Conservation (phyloP, 2,329 filamentous ascomycete species). For the Colletotrichum phormii region DNA sequence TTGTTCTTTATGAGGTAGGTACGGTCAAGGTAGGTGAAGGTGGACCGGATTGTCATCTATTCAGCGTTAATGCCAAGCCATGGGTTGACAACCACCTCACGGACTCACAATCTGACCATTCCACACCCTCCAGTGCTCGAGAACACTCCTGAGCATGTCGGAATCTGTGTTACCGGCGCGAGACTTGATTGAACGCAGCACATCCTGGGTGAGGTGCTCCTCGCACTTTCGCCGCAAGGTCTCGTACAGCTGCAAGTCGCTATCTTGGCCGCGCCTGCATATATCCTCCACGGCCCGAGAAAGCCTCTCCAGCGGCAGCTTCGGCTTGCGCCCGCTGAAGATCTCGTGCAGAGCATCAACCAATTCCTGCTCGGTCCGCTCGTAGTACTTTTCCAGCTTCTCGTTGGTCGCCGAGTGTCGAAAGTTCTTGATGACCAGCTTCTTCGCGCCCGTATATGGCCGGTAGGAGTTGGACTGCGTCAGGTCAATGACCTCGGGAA, state of each 20-base stretch:
- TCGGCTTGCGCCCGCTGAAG: conserved; percentile 72
- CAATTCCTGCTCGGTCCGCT: conserved; percentile 79
- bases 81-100: conserved; percentile 14
- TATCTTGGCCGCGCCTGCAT: conserved; percentile 81
- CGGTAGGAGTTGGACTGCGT: conserved; percentile 65
- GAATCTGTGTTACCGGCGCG: conserved; percentile 66
- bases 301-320: conserved; percentile 85
- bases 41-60: conserved; percentile 81
- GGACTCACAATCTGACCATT: conserved; percentile 76
- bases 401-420: conserved; percentile 67
- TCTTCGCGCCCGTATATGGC: conserved; percentile 82
- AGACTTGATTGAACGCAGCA: conserved; percentile 67
- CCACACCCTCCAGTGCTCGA: conserved; percentile 80
- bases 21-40: conserved; percentile 95
- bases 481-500: conserved; percentile 52
- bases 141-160: conserved; percentile 69
- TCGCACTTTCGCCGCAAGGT: conserved; percentile 76
- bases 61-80: conserved; percentile 32
- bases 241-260: conserved; percentile 67
- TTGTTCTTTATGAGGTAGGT: conserved; percentile 84
- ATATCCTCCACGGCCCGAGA: conserved; percentile 94
- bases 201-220: conserved; percentile 70
- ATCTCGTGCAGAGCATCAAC: conserved; percentile 79
- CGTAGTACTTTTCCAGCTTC: conserved; percentile 82
- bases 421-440: conserved; percentile 94